Conservation (phyloP, 2,329 filamentous ascomycete species). For the Trichophaea hybrida region DNA sequence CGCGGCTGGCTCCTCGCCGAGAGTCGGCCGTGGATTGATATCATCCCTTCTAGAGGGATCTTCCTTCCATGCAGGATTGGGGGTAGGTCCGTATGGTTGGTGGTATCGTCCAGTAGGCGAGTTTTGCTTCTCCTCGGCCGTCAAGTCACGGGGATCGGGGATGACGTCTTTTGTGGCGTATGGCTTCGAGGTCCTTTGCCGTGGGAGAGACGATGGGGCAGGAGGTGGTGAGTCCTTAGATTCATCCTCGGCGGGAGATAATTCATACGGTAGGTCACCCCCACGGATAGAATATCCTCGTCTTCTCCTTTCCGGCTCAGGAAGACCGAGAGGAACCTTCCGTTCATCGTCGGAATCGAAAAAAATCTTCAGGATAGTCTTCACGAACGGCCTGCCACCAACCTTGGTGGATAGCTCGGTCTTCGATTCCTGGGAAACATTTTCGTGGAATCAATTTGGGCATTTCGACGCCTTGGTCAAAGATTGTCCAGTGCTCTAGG, state of each 20-base stretch:
- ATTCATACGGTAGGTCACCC: background rate
- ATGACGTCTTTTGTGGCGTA: background rate
- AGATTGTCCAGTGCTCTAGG: constrained; percentile 21
- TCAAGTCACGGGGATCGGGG: constrained; percentile 5
- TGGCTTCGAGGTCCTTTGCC: background rate
- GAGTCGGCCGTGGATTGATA: constrained; percentile 15
- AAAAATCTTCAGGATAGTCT: constrained; percentile 2
- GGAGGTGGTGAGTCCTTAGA: background rate
- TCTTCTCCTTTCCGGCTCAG: background rate
- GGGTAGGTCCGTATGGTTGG: background rate
- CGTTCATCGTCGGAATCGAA: constrained; percentile 14
- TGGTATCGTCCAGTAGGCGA: background rate
- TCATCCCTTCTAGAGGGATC: constrained; percentile 13
- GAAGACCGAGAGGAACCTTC: constrained; percentile 1
- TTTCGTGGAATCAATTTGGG: constrained; percentile 19
- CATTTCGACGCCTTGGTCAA: constrained; percentile 15
- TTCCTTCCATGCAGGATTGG: background rate
- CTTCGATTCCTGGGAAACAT: constrained; percentile 19
- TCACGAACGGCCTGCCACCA: constrained; percentile 10
- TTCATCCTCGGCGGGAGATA: background rate
- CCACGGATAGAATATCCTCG: background rate
- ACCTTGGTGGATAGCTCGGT: constrained; percentile 13
- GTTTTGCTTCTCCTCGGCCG: constrained; percentile 7
- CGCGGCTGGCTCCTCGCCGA: constrained; percentile 12
- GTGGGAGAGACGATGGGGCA: constrained; percentile 5